Percentiles rank a stretch among this genome's conserved stretches.
phyloP scores from a whole-genome alignment of 345 rosid species.

The Streptanthus diversifolius region DNA sequence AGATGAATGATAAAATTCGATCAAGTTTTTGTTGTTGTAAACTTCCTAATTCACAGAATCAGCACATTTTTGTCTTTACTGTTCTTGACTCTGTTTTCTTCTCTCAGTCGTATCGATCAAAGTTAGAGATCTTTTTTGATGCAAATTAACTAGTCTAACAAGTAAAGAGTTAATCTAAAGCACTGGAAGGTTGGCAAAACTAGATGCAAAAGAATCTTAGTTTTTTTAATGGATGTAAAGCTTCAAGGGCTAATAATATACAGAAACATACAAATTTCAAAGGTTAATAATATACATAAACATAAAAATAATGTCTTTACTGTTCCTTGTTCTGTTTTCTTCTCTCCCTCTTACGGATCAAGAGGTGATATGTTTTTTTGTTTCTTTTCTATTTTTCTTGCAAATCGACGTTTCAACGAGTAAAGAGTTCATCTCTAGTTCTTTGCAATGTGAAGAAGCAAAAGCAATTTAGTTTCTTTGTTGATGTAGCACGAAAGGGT shows the following conservation, averaged over 20 bases:
- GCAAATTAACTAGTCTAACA: background rate
- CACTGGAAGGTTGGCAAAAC: background rate
- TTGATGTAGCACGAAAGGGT: background rate
- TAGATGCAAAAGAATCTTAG: background rate
- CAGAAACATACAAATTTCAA: background rate
- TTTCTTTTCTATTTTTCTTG: background rate
- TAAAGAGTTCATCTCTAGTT: background rate
- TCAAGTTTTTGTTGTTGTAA: background rate
- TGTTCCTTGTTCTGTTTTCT: background rate
- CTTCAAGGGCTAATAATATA: too few species aligned
- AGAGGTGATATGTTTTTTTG: background rate
- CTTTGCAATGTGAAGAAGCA: background rate
- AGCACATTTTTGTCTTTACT: background rate
- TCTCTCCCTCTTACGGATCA: background rate
- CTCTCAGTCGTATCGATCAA: background rate
- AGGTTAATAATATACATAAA: background rate
- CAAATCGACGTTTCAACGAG: background rate
- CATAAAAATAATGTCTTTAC: background rate
- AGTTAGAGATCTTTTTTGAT: background rate
- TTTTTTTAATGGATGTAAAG: background rate
- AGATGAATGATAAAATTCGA: slow-evolving; percentile 31
- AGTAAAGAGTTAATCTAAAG: background rate
- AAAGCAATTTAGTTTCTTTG: background rate
- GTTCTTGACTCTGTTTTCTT: background rate
- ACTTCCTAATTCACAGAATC: slow-evolving; percentile 3